These are phyloP conservation scores for Wickerhamiella infanticola DNA, from an alignment of 1,139 yeast species.

Conservation along the genomic window DNA sequence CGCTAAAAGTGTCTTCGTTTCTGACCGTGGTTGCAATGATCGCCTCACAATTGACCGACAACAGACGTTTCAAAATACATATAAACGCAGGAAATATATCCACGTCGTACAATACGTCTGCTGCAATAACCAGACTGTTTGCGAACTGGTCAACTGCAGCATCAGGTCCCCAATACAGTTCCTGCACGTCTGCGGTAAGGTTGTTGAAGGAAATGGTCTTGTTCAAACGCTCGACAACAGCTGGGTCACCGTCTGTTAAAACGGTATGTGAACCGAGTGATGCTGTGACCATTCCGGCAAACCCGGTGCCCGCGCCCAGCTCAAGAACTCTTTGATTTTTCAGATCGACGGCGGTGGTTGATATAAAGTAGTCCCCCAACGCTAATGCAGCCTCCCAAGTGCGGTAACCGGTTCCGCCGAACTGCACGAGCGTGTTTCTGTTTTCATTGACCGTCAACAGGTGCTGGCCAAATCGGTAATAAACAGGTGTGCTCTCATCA, in stretches of 20 bases:
- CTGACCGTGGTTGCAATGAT: conserved; percentile 51
- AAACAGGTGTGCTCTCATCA: background rate
- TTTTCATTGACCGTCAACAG: conserved; percentile 11
- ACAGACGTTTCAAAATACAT: conserved; percentile 27
- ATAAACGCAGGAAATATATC: conserved; percentile 43
- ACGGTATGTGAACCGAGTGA: conserved; percentile 24
- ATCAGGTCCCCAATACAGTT: conserved; percentile 51
- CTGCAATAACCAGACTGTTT: conserved; percentile 34
- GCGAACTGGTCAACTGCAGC: background rate
- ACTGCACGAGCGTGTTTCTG: conserved; percentile 28
- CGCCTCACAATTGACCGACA: conserved; percentile 9
- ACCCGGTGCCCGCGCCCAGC: conserved; percentile 82
- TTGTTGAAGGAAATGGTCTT: conserved; percentile 35
- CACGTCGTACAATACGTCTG: conserved; percentile 76
- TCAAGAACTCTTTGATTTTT: conserved; percentile 34
- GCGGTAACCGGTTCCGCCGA: conserved; percentile 73
- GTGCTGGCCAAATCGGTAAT: background rate
- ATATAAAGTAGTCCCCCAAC: conserved; percentile 35
- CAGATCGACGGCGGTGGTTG: background rate
- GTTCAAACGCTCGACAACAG: conserved; percentile 38
- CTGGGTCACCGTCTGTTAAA: conserved; percentile 66
- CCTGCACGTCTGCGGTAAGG: conserved; percentile 22
- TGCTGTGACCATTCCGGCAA: conserved; percentile 47
- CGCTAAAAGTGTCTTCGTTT: conserved; percentile 35
- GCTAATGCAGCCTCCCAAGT: conserved; percentile 94